Percentiles rank a stretch among this genome's conserved stretches.
Conservation (phyloP, 2,329 filamentous ascomycete species). For the Dactylellina sp. region DNA sequence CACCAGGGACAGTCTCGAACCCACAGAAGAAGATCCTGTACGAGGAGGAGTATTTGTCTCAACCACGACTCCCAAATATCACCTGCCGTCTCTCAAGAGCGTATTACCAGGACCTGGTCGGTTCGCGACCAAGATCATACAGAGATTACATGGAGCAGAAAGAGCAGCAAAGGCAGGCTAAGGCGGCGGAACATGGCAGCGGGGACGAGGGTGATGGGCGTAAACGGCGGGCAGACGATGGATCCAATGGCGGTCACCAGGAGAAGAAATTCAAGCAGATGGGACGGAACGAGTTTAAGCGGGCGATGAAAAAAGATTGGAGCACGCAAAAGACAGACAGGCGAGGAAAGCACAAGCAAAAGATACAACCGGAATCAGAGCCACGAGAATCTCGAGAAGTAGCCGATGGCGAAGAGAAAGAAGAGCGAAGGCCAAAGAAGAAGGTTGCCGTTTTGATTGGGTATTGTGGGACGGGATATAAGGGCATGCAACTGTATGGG, state of each 20-base stretch:
- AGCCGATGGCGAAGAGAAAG: slow-evolving; percentile 63
- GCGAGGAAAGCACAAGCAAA: slow-evolving; percentile 12
- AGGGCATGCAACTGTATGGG: slow-evolving; percentile 86
- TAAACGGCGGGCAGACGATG: slow-evolving; percentile 29
- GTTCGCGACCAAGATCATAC: slow-evolving; percentile 43
- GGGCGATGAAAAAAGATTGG: slow-evolving; percentile 51
- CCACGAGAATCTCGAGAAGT: slow-evolving; percentile 23
- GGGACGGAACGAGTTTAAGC: slow-evolving; percentile 45
- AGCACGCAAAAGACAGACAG: slow-evolving; percentile 8
- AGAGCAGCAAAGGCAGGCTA: slow-evolving; percentile 14
- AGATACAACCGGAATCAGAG: slow-evolving; percentile 21
- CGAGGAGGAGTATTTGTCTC: slow-evolving; percentile 33
- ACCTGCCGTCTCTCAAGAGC: background rate
- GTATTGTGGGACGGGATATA: slow-evolving; percentile 95
- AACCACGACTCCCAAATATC: slow-evolving; percentile 17
- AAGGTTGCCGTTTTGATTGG: slow-evolving; percentile 97
- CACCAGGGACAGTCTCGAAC: background rate
- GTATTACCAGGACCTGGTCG: slow-evolving; percentile 42
- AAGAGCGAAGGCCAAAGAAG: slow-evolving; percentile 88
- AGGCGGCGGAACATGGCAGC: slow-evolving; percentile 13
- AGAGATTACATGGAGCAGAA: slow-evolving; percentile 53
- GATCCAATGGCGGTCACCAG: background rate
- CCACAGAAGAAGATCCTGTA: slow-evolving; percentile 19
- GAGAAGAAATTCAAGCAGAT: slow-evolving; percentile 53
- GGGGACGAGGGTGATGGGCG: slow-evolving; percentile 25